Percentiles rank a stretch among this genome's conserved stretches.
Evolutionary conservation across 2,329 filamentous ascomycete genomes (phyloP).

Genomic region (Curvularia eragrostidis): DNA sequence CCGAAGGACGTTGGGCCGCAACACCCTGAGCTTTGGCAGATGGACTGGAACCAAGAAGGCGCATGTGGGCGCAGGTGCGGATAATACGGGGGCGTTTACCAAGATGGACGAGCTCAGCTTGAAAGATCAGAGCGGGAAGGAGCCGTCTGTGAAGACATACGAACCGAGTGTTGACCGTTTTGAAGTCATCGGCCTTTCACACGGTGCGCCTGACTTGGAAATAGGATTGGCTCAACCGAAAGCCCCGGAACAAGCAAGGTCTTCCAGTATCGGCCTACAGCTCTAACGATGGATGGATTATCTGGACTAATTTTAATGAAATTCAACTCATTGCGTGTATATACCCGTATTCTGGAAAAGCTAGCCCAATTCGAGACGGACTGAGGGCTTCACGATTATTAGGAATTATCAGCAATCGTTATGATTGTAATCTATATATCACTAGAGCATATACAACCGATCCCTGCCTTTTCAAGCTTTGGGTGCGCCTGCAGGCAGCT

Average conservation of each 20-base stretch:
- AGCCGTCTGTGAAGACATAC: neutral
- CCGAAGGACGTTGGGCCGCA: neutral
- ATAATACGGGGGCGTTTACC: neutral
- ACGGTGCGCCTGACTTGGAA: neutral
- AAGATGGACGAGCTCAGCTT: neutral
- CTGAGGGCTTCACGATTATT: too few relatives aligned
- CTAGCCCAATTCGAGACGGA: too few relatives aligned
- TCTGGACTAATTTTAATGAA: too few relatives aligned
- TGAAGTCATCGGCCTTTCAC: neutral
- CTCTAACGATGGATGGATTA: too few relatives aligned
- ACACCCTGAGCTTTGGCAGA: neutral
- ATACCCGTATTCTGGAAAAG: too few relatives aligned
- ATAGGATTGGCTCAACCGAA: neutral
- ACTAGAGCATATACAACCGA: too few relatives aligned
- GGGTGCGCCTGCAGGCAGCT: too few relatives aligned
- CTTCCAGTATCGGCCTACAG: neutral
- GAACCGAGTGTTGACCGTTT: neutral
- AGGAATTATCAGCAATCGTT: too few relatives aligned
- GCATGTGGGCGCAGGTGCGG: neutral
- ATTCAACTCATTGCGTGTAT: too few relatives aligned
- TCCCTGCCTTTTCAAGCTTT: too few relatives aligned
- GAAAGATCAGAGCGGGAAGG: neutral
- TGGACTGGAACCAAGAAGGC: slow-evolving; percentile 2
- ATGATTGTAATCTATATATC: too few relatives aligned
- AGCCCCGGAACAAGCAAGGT: neutral